phyloP scores from a whole-genome alignment of 129 eudicot species.

The Erigeron canadensis region DNA sequence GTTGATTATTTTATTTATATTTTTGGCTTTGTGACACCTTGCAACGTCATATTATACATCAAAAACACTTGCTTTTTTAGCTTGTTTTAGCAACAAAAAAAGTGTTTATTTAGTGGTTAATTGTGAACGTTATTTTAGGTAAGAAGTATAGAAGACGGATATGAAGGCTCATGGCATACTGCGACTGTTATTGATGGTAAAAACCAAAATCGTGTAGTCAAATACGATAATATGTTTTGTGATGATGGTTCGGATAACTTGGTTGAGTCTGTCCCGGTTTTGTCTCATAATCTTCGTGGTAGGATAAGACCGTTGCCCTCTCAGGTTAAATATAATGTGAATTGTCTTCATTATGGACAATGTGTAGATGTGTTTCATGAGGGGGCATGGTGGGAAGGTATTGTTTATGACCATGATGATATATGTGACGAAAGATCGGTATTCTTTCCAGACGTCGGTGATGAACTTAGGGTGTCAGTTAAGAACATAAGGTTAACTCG shows the following conservation, averaged over 20 bases:
- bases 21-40: background rate
- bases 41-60: conserved; percentile 22
- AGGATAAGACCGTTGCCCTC: conserved; percentile 67
- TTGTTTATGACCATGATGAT: conserved; percentile 62
- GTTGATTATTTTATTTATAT: background rate
- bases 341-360: conserved; percentile 58
- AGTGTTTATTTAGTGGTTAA: background rate
- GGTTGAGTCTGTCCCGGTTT: conserved; percentile 37
- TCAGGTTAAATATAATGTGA: conserved; percentile 3
- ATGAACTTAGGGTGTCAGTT: conserved; percentile 44
- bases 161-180: conserved; percentile 72
- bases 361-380: conserved; percentile 68
- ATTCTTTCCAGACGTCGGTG: conserved; percentile 91
- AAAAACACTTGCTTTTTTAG: background rate
- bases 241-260: conserved; percentile 44
- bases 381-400: conserved; percentile 99
- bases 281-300: conserved; percentile 33
- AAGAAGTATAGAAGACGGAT: conserved; percentile 78
- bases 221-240: conserved; percentile 36
- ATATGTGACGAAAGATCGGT: conserved; percentile 39
- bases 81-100: background rate
- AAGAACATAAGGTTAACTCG: conserved; percentile 49
- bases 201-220: conserved; percentile 35
- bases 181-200: conserved; percentile 46
- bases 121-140: conserved; percentile 37